phyloP scores from a whole-genome alignment of 225 moss, liverwort and hornwort genomes.

The Bryoerythrophyllum caledonicum region DNA sequence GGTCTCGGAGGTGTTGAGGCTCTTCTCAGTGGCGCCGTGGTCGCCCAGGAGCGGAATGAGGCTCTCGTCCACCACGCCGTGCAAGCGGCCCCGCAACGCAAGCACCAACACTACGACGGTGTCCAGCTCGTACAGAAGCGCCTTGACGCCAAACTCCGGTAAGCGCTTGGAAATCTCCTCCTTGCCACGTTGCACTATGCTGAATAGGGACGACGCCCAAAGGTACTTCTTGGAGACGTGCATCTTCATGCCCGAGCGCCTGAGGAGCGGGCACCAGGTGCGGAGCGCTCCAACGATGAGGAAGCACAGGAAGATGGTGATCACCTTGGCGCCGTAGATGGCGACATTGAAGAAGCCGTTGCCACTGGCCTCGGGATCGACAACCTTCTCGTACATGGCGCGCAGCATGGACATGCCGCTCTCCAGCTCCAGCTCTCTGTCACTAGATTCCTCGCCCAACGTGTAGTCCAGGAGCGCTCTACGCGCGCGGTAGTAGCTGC shows the following conservation, averaged over 20 bases:
- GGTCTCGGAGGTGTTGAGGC: not conserved
- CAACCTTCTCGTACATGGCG: constrained; percentile 38
- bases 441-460: constrained; percentile 18
- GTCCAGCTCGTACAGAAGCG: constrained; percentile 42
- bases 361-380: constrained; percentile 32
- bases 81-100: not conserved
- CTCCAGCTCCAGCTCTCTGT: constrained; percentile 41
- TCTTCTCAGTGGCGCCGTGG: constrained; percentile 4
- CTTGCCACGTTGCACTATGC: constrained; percentile 36
- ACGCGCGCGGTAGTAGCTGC: constrained; percentile 32
- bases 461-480: constrained; percentile 34
- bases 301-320: constrained; percentile 40
- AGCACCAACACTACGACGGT: constrained; percentile 24
- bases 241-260: not conserved
- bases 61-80: constrained; percentile 25
- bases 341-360: constrained; percentile 35
- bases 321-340: constrained; percentile 47
- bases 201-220: constrained; percentile 20
- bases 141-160: constrained; percentile 25
- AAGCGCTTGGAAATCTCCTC: constrained; percentile 43
- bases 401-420: constrained; percentile 43
- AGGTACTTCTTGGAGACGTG: constrained; percentile 30
- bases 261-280: constrained; percentile 31
- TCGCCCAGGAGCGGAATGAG: not conserved
- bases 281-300: constrained; percentile 38